Conservation (phyloP, 2,329 filamentous ascomycete species). For the Orbilia blumenaviensis region DNA sequence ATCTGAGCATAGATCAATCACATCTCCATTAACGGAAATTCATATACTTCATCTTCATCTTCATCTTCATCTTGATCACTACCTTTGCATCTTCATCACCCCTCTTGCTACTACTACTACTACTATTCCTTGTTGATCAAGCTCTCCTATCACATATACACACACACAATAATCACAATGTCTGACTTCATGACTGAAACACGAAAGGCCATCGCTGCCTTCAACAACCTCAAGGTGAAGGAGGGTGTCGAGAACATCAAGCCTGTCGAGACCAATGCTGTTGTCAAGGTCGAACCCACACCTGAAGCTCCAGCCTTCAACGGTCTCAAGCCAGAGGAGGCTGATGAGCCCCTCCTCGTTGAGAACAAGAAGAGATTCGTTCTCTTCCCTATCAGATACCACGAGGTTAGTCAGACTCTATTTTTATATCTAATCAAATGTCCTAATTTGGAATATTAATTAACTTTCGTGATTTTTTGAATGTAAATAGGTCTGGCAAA, state of each 20-base stretch:
- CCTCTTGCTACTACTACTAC: neutral
- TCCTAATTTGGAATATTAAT: constrained; percentile 46
- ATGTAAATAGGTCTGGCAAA: constrained; percentile 99
- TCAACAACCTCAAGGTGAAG: constrained; percentile 86
- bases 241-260: constrained; percentile 84
- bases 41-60: neutral
- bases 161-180: constrained; percentile 24
- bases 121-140: constrained; percentile 30
- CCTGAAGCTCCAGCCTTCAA: constrained; percentile 67
- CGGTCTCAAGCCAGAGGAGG: constrained; percentile 69
- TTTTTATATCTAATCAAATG: constrained; percentile 25
- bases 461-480: constrained; percentile 28
- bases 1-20: constrained; percentile 10
- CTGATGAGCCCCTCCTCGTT: constrained; percentile 87
- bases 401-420: constrained; percentile 92
- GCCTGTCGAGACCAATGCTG: constrained; percentile 67
- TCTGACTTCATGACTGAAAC: constrained; percentile 44
- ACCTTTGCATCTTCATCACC: neutral
- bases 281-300: constrained; percentile 68
- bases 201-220: constrained; percentile 79
- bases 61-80: neutral
- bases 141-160: neutral
- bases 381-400: constrained; percentile 98
- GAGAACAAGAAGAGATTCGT: constrained; percentile 98
- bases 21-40: constrained; percentile 41